phyloP scores from a whole-genome alignment of 352 stramenopile species.

The Salisapilia sapeloensis region DNA sequence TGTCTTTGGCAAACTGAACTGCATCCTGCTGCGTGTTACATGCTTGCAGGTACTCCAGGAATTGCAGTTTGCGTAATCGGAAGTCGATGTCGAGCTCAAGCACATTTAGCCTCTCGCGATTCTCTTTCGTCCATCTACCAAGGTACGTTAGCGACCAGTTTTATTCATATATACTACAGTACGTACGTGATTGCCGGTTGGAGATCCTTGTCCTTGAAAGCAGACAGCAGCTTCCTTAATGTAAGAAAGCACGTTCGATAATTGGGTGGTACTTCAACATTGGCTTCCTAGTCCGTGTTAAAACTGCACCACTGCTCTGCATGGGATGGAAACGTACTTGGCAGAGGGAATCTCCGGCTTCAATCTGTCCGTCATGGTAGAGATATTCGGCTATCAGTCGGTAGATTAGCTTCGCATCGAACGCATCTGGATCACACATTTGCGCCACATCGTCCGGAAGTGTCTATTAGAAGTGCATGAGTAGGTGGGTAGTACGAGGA shows the following conservation, averaged over 20 bases:
- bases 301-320: not conserved
- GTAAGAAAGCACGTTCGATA: constrained; percentile 55
- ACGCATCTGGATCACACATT: constrained; percentile 33
- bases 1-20: constrained; percentile 43
- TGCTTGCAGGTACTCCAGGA: constrained; percentile 51
- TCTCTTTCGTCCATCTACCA: constrained; percentile 38
- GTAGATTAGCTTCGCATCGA: constrained; percentile 45
- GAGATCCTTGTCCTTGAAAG: constrained; percentile 46
- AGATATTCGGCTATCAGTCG: constrained; percentile 58
- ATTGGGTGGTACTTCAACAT: constrained; percentile 21
- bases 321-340: constrained; percentile 10
- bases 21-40: constrained; percentile 51
- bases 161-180: not conserved
- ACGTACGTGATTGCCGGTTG: constrained; percentile 43
- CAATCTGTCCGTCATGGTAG: constrained; percentile 63
- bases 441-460: constrained; percentile 50
- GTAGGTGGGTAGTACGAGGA: not conserved
- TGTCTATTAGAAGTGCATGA: constrained; percentile 10
- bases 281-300: constrained; percentile 55
- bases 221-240: constrained; percentile 41
- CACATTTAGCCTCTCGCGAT: constrained; percentile 25
- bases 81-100: constrained; percentile 68
- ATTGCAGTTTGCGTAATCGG: constrained; percentile 67
- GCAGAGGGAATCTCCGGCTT: constrained; percentile 50
- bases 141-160: too few species aligned